Evolutionary conservation across 1,284 basidiomycete genomes (phyloP), one percentile per base, ranked within the genome.

Genomic region (Sphagnurus paluster): DNA sequence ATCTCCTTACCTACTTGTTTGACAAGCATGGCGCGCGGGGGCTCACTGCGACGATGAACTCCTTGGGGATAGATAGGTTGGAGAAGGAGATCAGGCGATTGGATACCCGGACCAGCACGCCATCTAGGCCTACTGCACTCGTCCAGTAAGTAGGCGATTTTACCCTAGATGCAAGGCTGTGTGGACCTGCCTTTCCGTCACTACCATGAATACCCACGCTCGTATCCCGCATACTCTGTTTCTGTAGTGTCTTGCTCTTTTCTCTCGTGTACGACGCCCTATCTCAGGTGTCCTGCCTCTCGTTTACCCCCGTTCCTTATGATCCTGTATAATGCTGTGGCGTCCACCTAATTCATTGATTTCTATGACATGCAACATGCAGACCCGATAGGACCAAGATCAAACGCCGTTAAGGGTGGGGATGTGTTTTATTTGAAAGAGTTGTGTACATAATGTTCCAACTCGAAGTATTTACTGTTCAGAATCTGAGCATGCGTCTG

Each of bases 1-100:
- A 92, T 60, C 70, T 92, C 21, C 70, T 92, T 41, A 89, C 89
- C 1, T 92, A 92, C 56, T 72, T 91, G 44, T 91, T 91, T 55
- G 88, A 90, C 62, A 91, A 90, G 63, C 86, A 90, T 57, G 80
- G 82, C 25, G 84, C 78, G 10, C 72, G 87, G 36, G 81, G 76
- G 37, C 53, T 60, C 45, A 55, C 56, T 6, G 53, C 57, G 10
- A 56, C 59, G 1, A 59, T 60, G 25, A 62, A 64, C n/a, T 62
- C 66, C 4, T 60, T 61, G 14, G 77, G 82, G 16, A 71, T 84
- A 58, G 79, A 84, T 42, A 84, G 79, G 53, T 69, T 90, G 49
- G 81, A 87, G 65, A 81, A 82, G 53, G 87, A 90, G 65, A 87
- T 90, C 72, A 73, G 78, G 43, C 74, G 87, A 52, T 70, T 90